phyloP scores from a whole-genome alignment of 768 basidiomycete genomes.

The Termitomyces titanicus region DNA sequence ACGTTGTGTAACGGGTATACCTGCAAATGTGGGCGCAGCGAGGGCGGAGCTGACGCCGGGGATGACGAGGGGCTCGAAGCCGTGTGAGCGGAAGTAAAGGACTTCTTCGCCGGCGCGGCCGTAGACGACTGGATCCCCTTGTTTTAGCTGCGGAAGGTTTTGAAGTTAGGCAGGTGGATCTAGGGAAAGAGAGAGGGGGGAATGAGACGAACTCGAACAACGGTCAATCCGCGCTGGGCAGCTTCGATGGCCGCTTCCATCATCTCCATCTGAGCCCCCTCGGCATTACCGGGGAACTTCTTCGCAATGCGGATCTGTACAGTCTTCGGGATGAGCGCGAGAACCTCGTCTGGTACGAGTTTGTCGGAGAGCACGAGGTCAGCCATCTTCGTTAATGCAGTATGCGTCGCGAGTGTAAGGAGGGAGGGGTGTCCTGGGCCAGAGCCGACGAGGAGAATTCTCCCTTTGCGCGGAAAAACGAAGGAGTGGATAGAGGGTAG shows the following conservation, averaged over 20 bases:
- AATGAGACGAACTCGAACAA: constrained; percentile 67
- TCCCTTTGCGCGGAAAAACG: constrained; percentile 42
- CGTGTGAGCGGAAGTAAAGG: constrained; percentile 83
- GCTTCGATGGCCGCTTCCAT: constrained; percentile 89
- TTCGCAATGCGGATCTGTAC: constrained; percentile 84
- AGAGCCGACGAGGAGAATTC: constrained; percentile 89
- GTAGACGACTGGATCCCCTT: constrained; percentile 95
- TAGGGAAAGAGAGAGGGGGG: constrained; percentile 5
- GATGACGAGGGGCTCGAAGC: constrained; percentile 79
- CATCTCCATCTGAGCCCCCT: constrained; percentile 91
- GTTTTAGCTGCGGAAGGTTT: constrained; percentile 67
- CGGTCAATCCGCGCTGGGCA: constrained; percentile 73
- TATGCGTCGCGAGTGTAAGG: constrained; percentile 84
- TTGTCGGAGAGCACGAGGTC: constrained; percentile 95
- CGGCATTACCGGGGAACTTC: constrained; percentile 97
- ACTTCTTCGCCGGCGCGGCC: constrained; percentile 95
- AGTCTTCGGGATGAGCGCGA: constrained; percentile 73
- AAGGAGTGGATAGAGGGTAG: constrained; percentile 31
- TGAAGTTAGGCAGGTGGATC: not conserved
- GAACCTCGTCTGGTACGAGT: constrained; percentile 86
- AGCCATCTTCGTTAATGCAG: constrained; percentile 72
- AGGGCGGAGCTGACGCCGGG: constrained; percentile 91
- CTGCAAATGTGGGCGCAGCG: constrained; percentile 84
- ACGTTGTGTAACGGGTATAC: constrained; percentile 93
- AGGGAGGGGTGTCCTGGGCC: constrained; percentile 95